Percentiles rank a stretch among this genome's conserved stretches.
These are phyloP conservation scores for Phytopythium oedochilum DNA, from an alignment of 352 stramenopile genomes.

Conservation along the genomic window DNA sequence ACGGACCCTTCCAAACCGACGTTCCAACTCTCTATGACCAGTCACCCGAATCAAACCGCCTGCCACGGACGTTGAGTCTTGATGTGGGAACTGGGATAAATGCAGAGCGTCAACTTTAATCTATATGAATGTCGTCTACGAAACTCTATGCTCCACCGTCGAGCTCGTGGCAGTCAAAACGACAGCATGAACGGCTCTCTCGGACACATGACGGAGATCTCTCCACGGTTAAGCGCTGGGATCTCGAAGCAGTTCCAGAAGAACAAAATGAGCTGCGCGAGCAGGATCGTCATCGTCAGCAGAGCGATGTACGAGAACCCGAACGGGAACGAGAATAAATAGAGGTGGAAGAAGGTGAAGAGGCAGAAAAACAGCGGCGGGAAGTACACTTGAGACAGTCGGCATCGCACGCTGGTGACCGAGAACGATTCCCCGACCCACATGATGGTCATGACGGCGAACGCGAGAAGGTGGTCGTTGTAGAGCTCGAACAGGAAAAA, in stretches of 20 bases:
- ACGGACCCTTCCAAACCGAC: neutral
- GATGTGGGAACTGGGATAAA: neutral
- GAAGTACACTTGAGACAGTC: constrained; percentile 76
- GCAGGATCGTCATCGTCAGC: constrained; percentile 19
- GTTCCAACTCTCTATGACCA: neutral
- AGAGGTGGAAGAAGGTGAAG: constrained; percentile 94
- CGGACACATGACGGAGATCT: constrained; percentile 28
- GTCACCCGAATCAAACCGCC: too few relatives aligned
- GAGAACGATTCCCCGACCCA: constrained; percentile 90
- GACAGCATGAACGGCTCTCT: constrained; percentile 23
- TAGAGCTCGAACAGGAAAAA: constrained; percentile 97
- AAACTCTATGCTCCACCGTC: neutral
- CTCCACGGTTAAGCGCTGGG: constrained; percentile 39
- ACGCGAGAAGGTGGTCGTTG: constrained; percentile 89
- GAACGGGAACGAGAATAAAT: constrained; percentile 93
- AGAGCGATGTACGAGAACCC: constrained; percentile 92
- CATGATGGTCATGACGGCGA: constrained; percentile 87
- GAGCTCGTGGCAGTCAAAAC: constrained; percentile 4
- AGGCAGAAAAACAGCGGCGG: constrained; percentile 90
- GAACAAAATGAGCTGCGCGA: constrained; percentile 58
- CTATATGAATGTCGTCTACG: neutral
- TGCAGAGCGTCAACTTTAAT: neutral
- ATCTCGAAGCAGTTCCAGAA: constrained; percentile 73
- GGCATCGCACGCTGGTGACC: constrained; percentile 79
- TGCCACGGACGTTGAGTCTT: too few relatives aligned